These are phyloP conservation scores for Pichia paraexigua DNA, from an alignment of 805 yeast genomes.

Conservation along the genomic window DNA sequence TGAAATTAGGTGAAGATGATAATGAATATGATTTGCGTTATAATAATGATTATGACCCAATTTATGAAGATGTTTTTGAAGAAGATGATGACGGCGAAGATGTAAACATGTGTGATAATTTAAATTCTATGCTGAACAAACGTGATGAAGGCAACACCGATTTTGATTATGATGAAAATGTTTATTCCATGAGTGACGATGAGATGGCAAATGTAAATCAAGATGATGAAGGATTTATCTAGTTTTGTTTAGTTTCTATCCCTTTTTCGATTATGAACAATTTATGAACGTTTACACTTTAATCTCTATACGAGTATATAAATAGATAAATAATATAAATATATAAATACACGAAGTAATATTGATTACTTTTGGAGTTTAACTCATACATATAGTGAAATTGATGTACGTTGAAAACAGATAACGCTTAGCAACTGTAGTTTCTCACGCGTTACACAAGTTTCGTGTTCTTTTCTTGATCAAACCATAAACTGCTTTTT, in stretches of 20 bases:
- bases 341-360: no score
- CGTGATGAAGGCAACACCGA: constrained; percentile 21
- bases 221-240: constrained; percentile 18
- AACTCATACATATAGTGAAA: no score
- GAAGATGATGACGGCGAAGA: constrained; percentile 31
- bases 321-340: neutral
- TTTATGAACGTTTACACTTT: neutral
- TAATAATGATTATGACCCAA: constrained; percentile 17
- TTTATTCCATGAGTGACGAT: constrained; percentile 30
- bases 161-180: constrained; percentile 38
- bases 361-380: no score
- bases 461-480: no score
- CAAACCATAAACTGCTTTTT: no score
- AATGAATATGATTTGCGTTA: constrained; percentile 32
- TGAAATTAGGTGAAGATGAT: constrained; percentile 24
- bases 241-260: neutral
- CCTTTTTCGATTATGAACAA: neutral
- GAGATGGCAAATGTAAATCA: constrained; percentile 20
- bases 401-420: no score
- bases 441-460: neutral
- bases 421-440: no score
- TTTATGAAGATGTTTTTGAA: constrained; percentile 31
- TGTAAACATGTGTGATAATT: constrained; percentile 27
- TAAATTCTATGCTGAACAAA: constrained; percentile 26
- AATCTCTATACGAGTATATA: neutral